Base-by-base conservation (phyloP, 495 filamentous ascomycete species). In the Aspergillus panamensis region DNA sequence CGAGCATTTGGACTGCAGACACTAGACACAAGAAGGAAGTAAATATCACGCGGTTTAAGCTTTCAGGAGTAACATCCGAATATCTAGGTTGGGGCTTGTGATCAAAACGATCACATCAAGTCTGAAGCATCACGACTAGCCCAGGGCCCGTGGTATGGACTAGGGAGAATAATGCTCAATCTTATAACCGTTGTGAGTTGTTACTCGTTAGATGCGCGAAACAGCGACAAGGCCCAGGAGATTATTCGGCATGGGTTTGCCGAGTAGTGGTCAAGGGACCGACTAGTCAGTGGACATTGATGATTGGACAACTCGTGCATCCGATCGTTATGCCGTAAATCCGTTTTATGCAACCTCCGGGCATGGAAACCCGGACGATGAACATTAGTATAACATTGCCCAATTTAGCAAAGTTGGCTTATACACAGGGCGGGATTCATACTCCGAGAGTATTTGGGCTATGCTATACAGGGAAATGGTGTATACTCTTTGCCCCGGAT, bases 281-380 rank as follows among this genome's bases (percentile, higher is more conserved):
- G n/a, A 42, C n/a, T 19, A 39, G 16, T 25, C 17, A 53, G 35
- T 12, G 51, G 25, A 25, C 25, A 25, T 25, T 2, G 25, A 25
- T 25, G 2, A 25, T n/a, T 39, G 50, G 50, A 39, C n/a, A 19
- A 16, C 12, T 31, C 1, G 14, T 30, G 33, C 40, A 32, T n/a
- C 48, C 48, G 49, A 57, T 31, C 12, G 29, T 64, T 59, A 52
- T 64, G 62, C 62, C 62, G 62, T 57, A 60, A 64, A 58, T 51
- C 62, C 62, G 62, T 40, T 53, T 64, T 25, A 25, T 25, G 25
- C 25, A 25, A 5, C 25, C 25, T 25, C 25, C 25, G 61, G 59
- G 62, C 58, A 64, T 10, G 25, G 14, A 33, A 8, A 16, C 10
- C 33, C 42, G 44, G 29, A 51, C 59, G 57, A n/a, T n/a, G n/a